Evolutionary conservation across 129 eudicot species (phyloP).

Genomic region (Sambucus nigra): DNA sequence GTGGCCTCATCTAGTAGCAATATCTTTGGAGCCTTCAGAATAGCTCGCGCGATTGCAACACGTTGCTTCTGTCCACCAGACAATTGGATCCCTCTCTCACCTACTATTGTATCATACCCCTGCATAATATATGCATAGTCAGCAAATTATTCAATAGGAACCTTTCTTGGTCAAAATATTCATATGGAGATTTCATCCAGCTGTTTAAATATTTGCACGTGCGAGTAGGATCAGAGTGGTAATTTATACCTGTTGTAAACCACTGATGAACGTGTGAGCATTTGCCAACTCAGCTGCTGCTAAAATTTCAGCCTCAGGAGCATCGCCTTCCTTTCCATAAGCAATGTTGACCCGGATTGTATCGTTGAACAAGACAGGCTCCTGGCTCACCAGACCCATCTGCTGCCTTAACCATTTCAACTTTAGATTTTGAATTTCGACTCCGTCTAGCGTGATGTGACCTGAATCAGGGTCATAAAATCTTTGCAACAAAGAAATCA

Average conservation of each 20-base stretch:
- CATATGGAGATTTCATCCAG: no score
- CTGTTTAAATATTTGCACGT: neutral
- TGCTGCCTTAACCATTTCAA: conserved; percentile 37
- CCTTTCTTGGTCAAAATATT: no score
- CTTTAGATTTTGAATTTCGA: conserved; percentile 20
- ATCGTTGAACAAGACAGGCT: conserved; percentile 30
- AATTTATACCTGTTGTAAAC: conserved; percentile 20
- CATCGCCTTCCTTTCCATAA: conserved; percentile 20
- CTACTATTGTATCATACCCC: conserved; percentile 35
- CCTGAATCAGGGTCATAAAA: conserved; percentile 32
- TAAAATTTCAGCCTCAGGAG: conserved; percentile 26
- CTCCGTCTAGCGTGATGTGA: conserved; percentile 19
- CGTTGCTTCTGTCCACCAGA: conserved; percentile 41
- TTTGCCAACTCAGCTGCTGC: conserved; percentile 29
- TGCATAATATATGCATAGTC: conserved; percentile 4
- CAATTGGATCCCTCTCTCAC: conserved; percentile 31
- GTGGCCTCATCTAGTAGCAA: conserved; percentile 33
- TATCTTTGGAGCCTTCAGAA: conserved; percentile 27
- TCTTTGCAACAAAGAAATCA: conserved; percentile 30
- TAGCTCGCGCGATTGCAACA: conserved; percentile 35
- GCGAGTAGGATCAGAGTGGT: neutral
- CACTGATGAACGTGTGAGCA: conserved; percentile 30
- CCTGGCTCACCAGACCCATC: conserved; percentile 38
- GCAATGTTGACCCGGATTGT: conserved; percentile 26
- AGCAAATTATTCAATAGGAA: neutral